Evolutionary conservation across 192 early-diverging fungal genomes (phyloP), one percentile per base, ranked within the genome.

Genomic region (Dispira simplex): DNA sequence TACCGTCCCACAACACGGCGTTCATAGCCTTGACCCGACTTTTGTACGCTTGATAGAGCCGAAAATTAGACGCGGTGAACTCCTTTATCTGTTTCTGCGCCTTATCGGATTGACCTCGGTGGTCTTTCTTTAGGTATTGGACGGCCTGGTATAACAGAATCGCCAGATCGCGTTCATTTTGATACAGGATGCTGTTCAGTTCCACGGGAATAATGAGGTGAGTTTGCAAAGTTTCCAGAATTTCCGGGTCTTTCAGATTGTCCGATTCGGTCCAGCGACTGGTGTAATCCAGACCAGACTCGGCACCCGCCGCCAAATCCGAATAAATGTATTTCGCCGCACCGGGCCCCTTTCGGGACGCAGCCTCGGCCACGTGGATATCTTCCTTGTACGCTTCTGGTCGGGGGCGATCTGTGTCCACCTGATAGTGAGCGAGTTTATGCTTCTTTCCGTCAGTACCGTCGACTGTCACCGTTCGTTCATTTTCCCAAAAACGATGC

Each of bases 281-380:
- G 11, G 76, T 74, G 64, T 79, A 89, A 72, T 89, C 87, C 83
- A 84, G 84, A 0, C 87, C 87, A 12, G 80, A 77, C 67, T 89
- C 85, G 4, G 87, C 85, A 20, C 79, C 83, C 3, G 85, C 75
- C 8, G 85, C 83, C 51, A 87, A 70, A 45, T 87, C 78, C 0
- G 81, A 73, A 53, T 85, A 89, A 11, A 89, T 65, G 0, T 53
- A 55, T 0, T 63, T 64, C 32, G 65, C 72, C 3, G 26, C 11
- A 6, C 44, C 55, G 21, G 63, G 55, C 13, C 21, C 62, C 0
- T 68, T 65, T 44, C 67, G 65, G 3, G 67, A 62, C 12, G 44
- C 21, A 21, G 67, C 71, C 43, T 82, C 69, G 0, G 75, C 83
- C 10, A 82, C 76, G 8, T 62, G 48, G 32, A 76, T 77, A 65